Evolutionary conservation across 495 filamentous ascomycete genomes (phyloP).

Genomic region (Hypoxylon lenormandii): DNA sequence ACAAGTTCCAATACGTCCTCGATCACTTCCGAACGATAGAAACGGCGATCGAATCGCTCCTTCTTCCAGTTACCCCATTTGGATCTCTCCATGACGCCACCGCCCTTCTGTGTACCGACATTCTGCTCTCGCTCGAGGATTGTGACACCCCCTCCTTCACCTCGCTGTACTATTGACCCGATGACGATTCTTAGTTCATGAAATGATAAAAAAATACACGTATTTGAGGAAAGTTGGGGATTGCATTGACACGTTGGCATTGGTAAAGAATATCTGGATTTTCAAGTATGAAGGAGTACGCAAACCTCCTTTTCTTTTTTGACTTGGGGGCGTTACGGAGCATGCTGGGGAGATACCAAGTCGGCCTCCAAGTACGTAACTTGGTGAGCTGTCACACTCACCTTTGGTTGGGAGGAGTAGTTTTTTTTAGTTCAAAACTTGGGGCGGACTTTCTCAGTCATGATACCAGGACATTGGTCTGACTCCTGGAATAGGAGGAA

Average conservation of each 20-base stretch:
- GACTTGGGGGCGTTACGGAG: slow-evolving; percentile 33
- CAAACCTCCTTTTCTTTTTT: slow-evolving; percentile 18
- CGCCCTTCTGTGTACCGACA: slow-evolving; percentile 43
- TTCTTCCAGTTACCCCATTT: slow-evolving; percentile 50
- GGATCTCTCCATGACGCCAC: slow-evolving; percentile 41
- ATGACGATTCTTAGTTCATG: slow-evolving; percentile 39
- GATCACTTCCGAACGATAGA: slow-evolving; percentile 53
- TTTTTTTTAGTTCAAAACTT: slow-evolving; percentile 15
- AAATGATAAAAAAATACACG: slow-evolving; percentile 40
- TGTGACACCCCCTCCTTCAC: slow-evolving; percentile 26
- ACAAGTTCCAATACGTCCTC: slow-evolving; percentile 48
- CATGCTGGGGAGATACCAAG: slow-evolving; percentile 39
- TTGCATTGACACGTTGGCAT: slow-evolving; percentile 30
- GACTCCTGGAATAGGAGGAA: slow-evolving; percentile 23
- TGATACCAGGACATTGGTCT: slow-evolving; percentile 35
- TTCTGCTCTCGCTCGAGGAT: slow-evolving; percentile 37
- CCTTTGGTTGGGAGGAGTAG: slow-evolving; percentile 19
- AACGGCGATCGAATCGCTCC: slow-evolving; percentile 52
- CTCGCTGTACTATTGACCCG: slow-evolving; percentile 41
- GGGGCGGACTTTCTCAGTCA: slow-evolving; percentile 30
- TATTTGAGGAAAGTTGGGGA: slow-evolving; percentile 31
- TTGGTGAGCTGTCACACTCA: slow-evolving; percentile 2
- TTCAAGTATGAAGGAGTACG: slow-evolving; percentile 26
- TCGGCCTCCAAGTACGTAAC: slow-evolving; percentile 12
- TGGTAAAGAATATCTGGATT: slow-evolving; percentile 38